Evolutionary conservation across 164 flowering plant genomes (phyloP).

Genomic region (Brasenia schreberi): DNA sequence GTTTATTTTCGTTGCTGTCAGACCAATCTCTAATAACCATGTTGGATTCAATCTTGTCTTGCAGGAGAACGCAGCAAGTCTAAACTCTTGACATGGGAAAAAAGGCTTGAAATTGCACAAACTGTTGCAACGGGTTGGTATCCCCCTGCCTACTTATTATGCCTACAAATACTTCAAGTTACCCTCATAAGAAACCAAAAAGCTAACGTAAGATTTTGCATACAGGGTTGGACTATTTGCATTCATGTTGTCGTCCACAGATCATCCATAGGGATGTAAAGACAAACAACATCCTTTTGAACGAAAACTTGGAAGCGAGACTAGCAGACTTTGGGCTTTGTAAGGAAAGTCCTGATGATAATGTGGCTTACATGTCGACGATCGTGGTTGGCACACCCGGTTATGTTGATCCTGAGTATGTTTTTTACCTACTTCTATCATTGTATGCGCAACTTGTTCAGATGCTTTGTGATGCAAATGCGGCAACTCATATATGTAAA

Average conservation of each 20-base stretch:
- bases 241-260: slow-evolving; percentile 36
- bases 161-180: not conserved
- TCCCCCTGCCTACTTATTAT: not conserved
- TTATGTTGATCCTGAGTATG: slow-evolving; percentile 56
- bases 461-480: too few relatives aligned
- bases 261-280: slow-evolving; percentile 47
- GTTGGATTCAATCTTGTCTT: too few relatives aligned
- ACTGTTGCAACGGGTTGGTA: slow-evolving; percentile 28
- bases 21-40: too few relatives aligned
- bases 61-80: not conserved
- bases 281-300: slow-evolving; percentile 29
- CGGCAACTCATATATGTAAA: too few relatives aligned
- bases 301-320: slow-evolving; percentile 29
- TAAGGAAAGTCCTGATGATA: slow-evolving; percentile 20
- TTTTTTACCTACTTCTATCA: not conserved
- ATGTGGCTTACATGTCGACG: slow-evolving; percentile 17
- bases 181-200: too few relatives aligned
- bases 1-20: too few relatives aligned
- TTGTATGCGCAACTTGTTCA: too few relatives aligned
- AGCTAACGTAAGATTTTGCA: not conserved
- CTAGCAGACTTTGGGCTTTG: slow-evolving; percentile 46
- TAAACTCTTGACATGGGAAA: not conserved
- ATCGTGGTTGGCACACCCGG: slow-evolving; percentile 35
- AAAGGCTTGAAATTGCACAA: slow-evolving; percentile 21
- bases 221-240: slow-evolving; percentile 45